These are phyloP conservation scores for Sabuloglossum arenarium DNA, from an alignment of 495 filamentous ascomycete genomes.

Conservation along the genomic window DNA sequence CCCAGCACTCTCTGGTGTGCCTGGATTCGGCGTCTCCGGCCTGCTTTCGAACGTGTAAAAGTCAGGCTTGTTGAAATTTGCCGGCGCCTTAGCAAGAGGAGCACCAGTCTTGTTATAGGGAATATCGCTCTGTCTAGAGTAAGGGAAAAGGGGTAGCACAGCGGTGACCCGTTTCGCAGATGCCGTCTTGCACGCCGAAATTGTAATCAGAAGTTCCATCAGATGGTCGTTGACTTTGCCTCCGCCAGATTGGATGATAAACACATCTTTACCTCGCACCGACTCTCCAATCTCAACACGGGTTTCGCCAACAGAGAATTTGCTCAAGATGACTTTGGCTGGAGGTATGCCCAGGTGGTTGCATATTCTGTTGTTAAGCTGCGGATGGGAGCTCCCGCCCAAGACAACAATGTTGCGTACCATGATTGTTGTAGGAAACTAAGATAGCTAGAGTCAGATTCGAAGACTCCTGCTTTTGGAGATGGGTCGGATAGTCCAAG, in stretches of 20 bases:
- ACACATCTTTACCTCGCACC: constrained; percentile 93
- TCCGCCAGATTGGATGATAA: constrained; percentile 79
- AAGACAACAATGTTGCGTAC: constrained; percentile 93
- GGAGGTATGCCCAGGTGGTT: constrained; percentile 65
- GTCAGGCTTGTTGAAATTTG: constrained; percentile 13
- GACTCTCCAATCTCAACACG: constrained; percentile 89
- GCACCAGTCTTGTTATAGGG: constrained; percentile 91
- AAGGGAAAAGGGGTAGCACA: constrained; percentile 89
- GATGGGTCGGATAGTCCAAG: neutral
- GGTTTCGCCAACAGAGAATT: constrained; percentile 88
- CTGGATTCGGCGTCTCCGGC: constrained; percentile 61
- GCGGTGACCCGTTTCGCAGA: constrained; percentile 81
- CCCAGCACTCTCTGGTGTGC: constrained; percentile 37
- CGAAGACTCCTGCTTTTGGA: neutral
- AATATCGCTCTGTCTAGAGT: constrained; percentile 83
- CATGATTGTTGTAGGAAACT: constrained; percentile 30
- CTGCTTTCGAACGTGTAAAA: constrained; percentile 85
- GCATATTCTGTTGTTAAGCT: constrained; percentile 69
- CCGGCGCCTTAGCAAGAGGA: constrained; percentile 50
- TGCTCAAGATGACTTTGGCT: constrained; percentile 61
- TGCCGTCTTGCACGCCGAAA: constrained; percentile 93
- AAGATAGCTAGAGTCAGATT: neutral
- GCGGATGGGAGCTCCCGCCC: constrained; percentile 78
- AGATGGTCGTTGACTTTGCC: constrained; percentile 90
- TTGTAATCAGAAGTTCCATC: constrained; percentile 86